These are phyloP conservation scores for Sphaerulina musiva DNA, from an alignment of 2,329 filamentous ascomycete species.

Conservation along the genomic window DNA sequence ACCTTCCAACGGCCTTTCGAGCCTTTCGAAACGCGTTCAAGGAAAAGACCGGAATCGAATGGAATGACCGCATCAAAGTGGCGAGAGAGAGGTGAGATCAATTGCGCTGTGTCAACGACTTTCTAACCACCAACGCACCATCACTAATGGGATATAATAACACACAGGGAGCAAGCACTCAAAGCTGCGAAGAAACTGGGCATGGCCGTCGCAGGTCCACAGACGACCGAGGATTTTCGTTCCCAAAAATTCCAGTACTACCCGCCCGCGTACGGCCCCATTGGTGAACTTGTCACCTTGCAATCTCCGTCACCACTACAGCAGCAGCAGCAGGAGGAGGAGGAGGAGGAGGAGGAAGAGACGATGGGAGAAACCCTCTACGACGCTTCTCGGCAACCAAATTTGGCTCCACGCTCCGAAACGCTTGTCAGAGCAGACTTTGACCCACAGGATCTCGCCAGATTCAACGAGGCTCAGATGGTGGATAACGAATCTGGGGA, in stretches of 20 bases:
- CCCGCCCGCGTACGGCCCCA: slow-evolving; percentile 13
- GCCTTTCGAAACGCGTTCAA: slow-evolving; percentile 38
- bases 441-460: slow-evolving; percentile 9
- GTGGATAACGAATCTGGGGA: slow-evolving; percentile 1
- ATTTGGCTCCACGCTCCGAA: background rate
- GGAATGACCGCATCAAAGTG: slow-evolving; percentile 36
- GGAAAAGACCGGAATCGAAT: slow-evolving; percentile 36
- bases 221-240: background rate
- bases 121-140: background rate
- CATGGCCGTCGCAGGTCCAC: background rate
- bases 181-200: slow-evolving; percentile 2
- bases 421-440: slow-evolving; percentile 4
- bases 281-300: background rate
- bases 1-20: slow-evolving; percentile 32
- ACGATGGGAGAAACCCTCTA: background rate
- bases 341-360: background rate
- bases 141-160: background rate
- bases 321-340: background rate
- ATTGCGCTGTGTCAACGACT: background rate
- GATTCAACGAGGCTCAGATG: slow-evolving; percentile 5
- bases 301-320: background rate
- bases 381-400: background rate
- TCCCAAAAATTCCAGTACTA: slow-evolving; percentile 13
- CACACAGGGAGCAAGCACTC: background rate
- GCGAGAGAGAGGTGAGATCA: slow-evolving; percentile 17